Percentiles rank a stretch among this genome's conserved stretches.
These are phyloP conservation scores for Mycena belliarum DNA, from an alignment of 768 basidiomycete genomes.

Conservation along the genomic window DNA sequence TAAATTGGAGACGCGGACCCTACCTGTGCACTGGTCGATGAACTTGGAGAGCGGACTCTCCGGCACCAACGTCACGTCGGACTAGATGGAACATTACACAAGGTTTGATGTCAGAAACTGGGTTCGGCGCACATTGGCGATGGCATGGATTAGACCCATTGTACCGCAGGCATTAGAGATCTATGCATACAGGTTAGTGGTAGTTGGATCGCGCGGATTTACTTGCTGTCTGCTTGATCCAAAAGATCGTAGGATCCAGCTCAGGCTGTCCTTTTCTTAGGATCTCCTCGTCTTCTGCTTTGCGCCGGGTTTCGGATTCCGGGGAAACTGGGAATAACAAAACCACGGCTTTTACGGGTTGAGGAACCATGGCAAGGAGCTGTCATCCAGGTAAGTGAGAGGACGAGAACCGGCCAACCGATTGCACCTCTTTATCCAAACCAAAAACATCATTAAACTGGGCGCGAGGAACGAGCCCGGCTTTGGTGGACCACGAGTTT, in stretches of 20 bases:
- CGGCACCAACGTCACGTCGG: slow-evolving; percentile 55
- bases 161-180: slow-evolving; percentile 88
- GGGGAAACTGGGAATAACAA: slow-evolving; percentile 79
- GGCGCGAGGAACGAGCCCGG: slow-evolving; percentile 55
- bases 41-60: slow-evolving; percentile 65
- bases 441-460: slow-evolving; percentile 75
- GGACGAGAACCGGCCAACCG: too few species aligned
- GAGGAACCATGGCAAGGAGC: slow-evolving; percentile 69
- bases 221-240: slow-evolving; percentile 87
- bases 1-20: neutral
- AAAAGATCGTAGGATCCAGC: slow-evolving; percentile 70
- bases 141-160: slow-evolving; percentile 80
- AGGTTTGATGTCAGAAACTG: neutral
- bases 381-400: slow-evolving; percentile 30
- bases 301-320: slow-evolving; percentile 47
- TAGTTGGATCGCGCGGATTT: neutral
- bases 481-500: slow-evolving; percentile 68
- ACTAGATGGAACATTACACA: slow-evolving; percentile 35
- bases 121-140: slow-evolving; percentile 68
- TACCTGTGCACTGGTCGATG: slow-evolving; percentile 64
- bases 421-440: slow-evolving; percentile 61
- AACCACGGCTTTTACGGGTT: slow-evolving; percentile 81
- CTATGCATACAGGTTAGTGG: slow-evolving; percentile 34
- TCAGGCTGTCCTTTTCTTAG: slow-evolving; percentile 42
- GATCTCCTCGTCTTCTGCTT: slow-evolving; percentile 62